phyloP scores from a whole-genome alignment of 805 yeast genomes.

The Barnettozyma vustinii region DNA sequence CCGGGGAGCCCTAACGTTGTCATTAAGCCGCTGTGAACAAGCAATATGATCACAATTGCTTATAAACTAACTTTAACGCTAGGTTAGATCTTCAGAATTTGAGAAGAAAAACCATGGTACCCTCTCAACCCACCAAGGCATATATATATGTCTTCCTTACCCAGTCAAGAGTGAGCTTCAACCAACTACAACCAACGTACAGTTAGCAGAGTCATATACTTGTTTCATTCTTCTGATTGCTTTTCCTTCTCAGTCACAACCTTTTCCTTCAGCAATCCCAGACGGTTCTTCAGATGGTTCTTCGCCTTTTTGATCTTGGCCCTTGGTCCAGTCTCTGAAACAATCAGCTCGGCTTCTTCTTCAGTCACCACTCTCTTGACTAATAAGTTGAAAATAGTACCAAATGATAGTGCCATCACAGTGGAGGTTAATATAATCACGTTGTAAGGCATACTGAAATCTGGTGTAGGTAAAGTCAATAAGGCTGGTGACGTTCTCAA shows the following conservation, averaged over 20 bases:
- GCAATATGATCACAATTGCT: too few relatives aligned
- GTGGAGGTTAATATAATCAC: slow-evolving; percentile 93
- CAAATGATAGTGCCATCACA: slow-evolving; percentile 87
- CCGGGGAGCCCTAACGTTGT: too few relatives aligned
- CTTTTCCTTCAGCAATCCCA: not conserved
- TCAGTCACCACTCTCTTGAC: slow-evolving; percentile 71
- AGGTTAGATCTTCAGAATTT: too few relatives aligned
- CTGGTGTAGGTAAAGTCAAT: slow-evolving; percentile 90
- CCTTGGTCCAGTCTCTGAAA: slow-evolving; percentile 15
- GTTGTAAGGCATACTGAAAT: slow-evolving; percentile 97
- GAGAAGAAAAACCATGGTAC: too few relatives aligned
- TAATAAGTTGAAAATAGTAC: slow-evolving; percentile 74
- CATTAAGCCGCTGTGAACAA: too few relatives aligned
- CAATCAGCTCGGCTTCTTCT: slow-evolving; percentile 40
- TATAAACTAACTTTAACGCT: too few relatives aligned
- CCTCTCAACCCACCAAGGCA: too few relatives aligned
- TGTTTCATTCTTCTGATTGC: not conserved
- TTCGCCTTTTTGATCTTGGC: slow-evolving; percentile 4
- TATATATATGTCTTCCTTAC: too few relatives aligned
- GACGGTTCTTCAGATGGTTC: not conserved
- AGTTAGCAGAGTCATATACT: not conserved
- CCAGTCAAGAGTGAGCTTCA: too few relatives aligned
- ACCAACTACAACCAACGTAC: too few relatives aligned
- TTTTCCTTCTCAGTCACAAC: not conserved
- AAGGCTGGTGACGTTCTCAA: slow-evolving; percentile 83